Evolutionary conservation across 495 filamentous ascomycete genomes (phyloP), one percentile per base, ranked within the genome.

Genomic region (Talaromyces proteolyticus): DNA sequence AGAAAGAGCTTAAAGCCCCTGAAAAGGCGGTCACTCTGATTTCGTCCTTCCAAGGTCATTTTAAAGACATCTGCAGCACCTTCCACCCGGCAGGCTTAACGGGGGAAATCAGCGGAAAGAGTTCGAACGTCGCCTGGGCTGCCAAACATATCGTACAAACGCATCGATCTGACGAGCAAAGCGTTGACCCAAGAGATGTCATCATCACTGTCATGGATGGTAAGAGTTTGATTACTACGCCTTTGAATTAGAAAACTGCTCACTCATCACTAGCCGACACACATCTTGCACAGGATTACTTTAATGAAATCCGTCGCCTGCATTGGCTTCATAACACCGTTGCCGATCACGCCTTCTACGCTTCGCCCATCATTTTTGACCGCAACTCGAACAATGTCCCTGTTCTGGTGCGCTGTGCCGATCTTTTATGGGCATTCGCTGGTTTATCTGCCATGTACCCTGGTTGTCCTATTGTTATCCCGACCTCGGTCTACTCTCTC

Each of bases 171-270:
- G 59, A 64, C 1, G 47, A 75, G 17, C 66, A 69, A 34, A 57
- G 52, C 1, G 17, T 41, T 4, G 67, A 73, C 39, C 67, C 72
- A 16, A 76, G 77, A 51, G 74, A 84, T 54, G 79, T 86, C 6
- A 78, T 87, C 23, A 70, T 86, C 20, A 87, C 84, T 8, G 80
- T 81, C 36, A 86, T 87, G 56, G 83, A 87, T 70, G 78, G 84
- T 84, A 69, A 47, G 79, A 50, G 46, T 25, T n/a, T n/a, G n/a
- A n/a, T 47, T 50, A 21, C 25, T 37, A 57, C 50, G 50, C 46
- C 22, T 40, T 17, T 47, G 39, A 6, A 20, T 47, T 18, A 49
- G 22, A 17, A 26, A 12, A 29, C 22, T 37, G 17, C 29, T 52
- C 19, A 47, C 36, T 24, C 7, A 16, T 25, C 18, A 19, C 45